Base-by-base conservation (phyloP, 2,329 filamentous ascomycete species). In the Apiospora sp. region DNA sequence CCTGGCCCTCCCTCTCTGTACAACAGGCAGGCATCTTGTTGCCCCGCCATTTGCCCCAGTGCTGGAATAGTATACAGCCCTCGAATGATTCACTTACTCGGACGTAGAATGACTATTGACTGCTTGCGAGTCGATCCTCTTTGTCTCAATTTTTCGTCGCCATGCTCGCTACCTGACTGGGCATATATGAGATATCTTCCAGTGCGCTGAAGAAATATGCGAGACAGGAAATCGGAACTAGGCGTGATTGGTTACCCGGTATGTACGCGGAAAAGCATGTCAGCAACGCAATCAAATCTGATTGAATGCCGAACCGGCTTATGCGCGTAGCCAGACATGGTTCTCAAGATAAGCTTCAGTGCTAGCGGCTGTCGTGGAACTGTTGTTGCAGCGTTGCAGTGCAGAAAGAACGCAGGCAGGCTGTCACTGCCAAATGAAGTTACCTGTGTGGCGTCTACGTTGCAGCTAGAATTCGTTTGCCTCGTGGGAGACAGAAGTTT, bases 321-420 rank as follows among this genome's bases (percentile, higher is more conserved):
- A 64, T 64, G 34, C 58, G 34, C 58, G 34, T n/a, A 41, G 14
- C 34, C 30, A 41, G 34, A 64, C n/a, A 64, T 41, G 34, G 34
- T 64, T 64, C 58, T 64, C 34, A 22, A 64, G 44, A 49, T 69
- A 69, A 69, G 67, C 44, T 69, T 34, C 34, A 37, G 67, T 37
- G n/a, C 67, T 49, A 49, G 67, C 30, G 44, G n/a, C 67, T 68
- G 67, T 8, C 67, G 67, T 69, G 67, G 16, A 69, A 69, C 67
- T 12, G 16, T 16, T n/a, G 44, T 30, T 30, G 16, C 27, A 58
- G 16, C 34, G 54, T 34, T 30, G 51, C 51, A 34, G 6, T 58
- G 51, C 27, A 58, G 24, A 16, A 34, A 30, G 54, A 58, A 58
- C 6, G 54, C 54, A 22, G 51, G 30, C 30, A 61, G 16, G 30